Evolutionary conservation across 2,329 filamentous ascomycete genomes (phyloP).

Genomic region (Venturia aucupariae): DNA sequence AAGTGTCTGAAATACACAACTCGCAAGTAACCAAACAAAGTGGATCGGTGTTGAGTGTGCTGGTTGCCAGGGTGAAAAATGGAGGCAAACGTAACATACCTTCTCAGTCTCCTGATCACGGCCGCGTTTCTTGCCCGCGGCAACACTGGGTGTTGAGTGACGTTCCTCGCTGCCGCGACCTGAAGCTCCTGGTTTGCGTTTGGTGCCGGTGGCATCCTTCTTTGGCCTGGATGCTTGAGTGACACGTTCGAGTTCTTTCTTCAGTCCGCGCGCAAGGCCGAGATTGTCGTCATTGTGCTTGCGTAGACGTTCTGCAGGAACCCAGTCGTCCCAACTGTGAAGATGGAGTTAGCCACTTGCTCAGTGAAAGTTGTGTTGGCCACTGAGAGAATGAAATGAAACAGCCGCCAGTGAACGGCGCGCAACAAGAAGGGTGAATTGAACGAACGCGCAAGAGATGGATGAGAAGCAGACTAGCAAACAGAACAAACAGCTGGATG

Average conservation of each 20-base stretch:
- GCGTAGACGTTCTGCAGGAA: constrained; percentile 81
- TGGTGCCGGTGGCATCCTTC: constrained; percentile 24
- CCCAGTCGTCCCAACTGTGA: constrained; percentile 92
- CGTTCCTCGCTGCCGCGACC: constrained; percentile 71
- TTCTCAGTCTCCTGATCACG: constrained; percentile 77
- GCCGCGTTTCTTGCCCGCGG: constrained; percentile 62
- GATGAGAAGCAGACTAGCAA: background rate
- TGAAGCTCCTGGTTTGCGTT: constrained; percentile 51
- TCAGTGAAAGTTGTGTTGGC: background rate
- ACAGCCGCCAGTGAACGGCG: background rate
- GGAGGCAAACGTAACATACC: constrained; percentile 34
- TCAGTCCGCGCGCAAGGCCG: constrained; percentile 68
- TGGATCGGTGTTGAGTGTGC: background rate
- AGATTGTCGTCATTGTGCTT: constrained; percentile 94
- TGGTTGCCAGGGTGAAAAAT: background rate
- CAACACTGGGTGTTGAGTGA: constrained; percentile 46
- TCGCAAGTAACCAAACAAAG: background rate
- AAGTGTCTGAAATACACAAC: background rate
- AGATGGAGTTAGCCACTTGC: constrained; percentile 9
- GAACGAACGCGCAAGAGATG: background rate
- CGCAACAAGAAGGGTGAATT: background rate
- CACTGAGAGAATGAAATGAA: constrained; percentile 4
- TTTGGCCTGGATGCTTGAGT: constrained; percentile 37
- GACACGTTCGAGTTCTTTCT: constrained; percentile 56
- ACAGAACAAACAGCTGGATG: background rate